Evolutionary conservation across 2,329 filamentous ascomycete genomes (phyloP).

Genomic region (Pezizomycotina sp.): DNA sequence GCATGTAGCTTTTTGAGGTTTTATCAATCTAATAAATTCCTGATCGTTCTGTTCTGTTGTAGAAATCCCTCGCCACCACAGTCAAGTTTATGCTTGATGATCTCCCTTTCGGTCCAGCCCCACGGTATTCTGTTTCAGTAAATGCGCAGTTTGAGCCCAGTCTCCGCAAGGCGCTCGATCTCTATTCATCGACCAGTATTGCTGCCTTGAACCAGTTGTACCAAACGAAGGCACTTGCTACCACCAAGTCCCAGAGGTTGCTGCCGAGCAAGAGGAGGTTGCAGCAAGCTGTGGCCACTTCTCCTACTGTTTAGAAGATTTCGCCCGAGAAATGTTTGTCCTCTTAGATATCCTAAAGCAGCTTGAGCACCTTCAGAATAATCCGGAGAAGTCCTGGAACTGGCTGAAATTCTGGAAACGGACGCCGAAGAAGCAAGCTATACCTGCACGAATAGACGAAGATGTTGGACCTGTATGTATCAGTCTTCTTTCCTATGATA

Average conservation of each 20-base stretch:
- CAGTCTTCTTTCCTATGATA: too few species aligned
- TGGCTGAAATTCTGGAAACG: slow-evolving; percentile 67
- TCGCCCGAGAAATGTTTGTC: slow-evolving; percentile 72
- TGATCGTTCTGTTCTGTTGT: too few species aligned
- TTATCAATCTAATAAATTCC: too few species aligned
- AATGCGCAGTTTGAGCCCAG: slow-evolving; percentile 69
- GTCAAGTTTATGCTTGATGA: slow-evolving; percentile 77
- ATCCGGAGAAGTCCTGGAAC: slow-evolving; percentile 52
- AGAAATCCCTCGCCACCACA: slow-evolving; percentile 83
- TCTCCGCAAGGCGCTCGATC: slow-evolving; percentile 57
- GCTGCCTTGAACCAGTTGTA: slow-evolving; percentile 68
- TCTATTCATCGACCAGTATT: slow-evolving; percentile 62
- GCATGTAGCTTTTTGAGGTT: not conserved
- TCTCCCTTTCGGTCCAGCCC: slow-evolving; percentile 57
- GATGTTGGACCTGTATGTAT: too few species aligned
- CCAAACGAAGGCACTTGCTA: slow-evolving; percentile 51
- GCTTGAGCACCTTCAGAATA: slow-evolving; percentile 53
- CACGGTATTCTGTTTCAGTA: slow-evolving; percentile 51
- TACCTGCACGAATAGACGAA: too few species aligned
- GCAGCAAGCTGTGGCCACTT: slow-evolving; percentile 97
- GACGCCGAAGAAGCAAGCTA: slow-evolving; percentile 5
- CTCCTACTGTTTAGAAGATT: slow-evolving; percentile 75
- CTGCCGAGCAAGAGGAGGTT: slow-evolving; percentile 92
- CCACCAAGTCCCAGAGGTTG: slow-evolving; percentile 52
- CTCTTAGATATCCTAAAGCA: slow-evolving; percentile 77